These are phyloP conservation scores for Didymella sp. DNA, from an alignment of 2,329 filamentous ascomycete species.

Conservation along the genomic window DNA sequence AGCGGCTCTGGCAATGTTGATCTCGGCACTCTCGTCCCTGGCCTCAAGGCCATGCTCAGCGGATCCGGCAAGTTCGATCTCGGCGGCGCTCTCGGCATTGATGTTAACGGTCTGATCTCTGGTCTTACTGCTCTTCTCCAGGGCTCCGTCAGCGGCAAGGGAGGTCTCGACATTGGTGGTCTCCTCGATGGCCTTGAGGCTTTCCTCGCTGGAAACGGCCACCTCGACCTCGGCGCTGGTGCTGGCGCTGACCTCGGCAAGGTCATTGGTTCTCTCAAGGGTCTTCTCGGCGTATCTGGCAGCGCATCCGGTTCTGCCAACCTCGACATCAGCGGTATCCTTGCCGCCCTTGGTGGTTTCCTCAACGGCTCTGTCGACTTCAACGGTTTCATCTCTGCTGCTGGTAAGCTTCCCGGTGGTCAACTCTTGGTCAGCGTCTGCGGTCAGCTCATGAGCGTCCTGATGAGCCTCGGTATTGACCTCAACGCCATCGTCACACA, in stretches of 20 bases:
- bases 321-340: slow-evolving; percentile 7
- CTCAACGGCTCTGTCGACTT: slow-evolving; percentile 8
- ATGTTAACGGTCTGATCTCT: slow-evolving; percentile 5
- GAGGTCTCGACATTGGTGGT: slow-evolving; percentile 10
- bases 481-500: slow-evolving; percentile 6
- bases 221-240: slow-evolving; percentile 8
- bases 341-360: slow-evolving; percentile 5
- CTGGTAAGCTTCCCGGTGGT: slow-evolving; percentile 9
- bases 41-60: slow-evolving; percentile 4
- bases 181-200: slow-evolving; percentile 9
- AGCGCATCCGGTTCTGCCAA: slow-evolving; percentile 1
- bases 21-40: slow-evolving; percentile 3
- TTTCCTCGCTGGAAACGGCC: slow-evolving; percentile 11
- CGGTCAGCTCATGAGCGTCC: slow-evolving; percentile 2
- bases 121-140: slow-evolving; percentile 10
- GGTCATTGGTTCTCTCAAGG: slow-evolving; percentile 9
- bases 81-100: slow-evolving; percentile 14
- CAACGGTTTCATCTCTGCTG: slow-evolving; percentile 9
- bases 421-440: slow-evolving; percentile 12
- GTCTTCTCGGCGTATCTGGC: background rate
- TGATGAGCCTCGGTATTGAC: slow-evolving; percentile 8
- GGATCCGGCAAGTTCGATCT: slow-evolving; percentile 14
- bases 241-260: slow-evolving; percentile 5
- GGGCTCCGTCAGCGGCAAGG: slow-evolving; percentile 6
- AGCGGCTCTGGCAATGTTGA: slow-evolving; percentile 10